Evolutionary conservation across 805 yeast genomes (phyloP).

Genomic region (Lachancea lanzarotensis): DNA sequence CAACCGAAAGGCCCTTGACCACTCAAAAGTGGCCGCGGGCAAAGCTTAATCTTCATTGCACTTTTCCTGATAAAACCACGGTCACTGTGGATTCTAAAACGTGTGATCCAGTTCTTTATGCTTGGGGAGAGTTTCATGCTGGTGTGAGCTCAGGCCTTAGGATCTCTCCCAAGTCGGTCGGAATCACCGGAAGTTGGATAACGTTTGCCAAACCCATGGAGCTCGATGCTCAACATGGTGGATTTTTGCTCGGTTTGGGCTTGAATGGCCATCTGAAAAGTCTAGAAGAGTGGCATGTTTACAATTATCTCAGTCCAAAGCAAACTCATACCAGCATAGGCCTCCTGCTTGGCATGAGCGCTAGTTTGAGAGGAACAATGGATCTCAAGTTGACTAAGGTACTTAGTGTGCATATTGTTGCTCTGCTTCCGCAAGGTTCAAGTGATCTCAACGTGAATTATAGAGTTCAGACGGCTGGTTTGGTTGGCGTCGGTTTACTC

Average conservation of each 20-base stretch:
- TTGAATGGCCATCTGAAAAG: conserved; percentile 77
- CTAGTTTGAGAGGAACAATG: conserved; percentile 76
- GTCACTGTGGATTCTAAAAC: conserved; percentile 52
- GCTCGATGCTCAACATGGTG: conserved; percentile 82
- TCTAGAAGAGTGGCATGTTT: conserved; percentile 94
- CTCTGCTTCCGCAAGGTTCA: conserved; percentile 85
- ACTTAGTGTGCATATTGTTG: conserved; percentile 86
- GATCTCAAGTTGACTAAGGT: conserved; percentile 85
- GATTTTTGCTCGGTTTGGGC: conserved; percentile 88
- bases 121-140: conserved; percentile 89
- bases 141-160: conserved; percentile 86
- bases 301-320: conserved; percentile 86
- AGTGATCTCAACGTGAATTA: conserved; percentile 78
- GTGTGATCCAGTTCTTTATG: conserved; percentile 42
- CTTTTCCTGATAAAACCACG: conserved; percentile 62
- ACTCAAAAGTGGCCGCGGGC: conserved; percentile 84
- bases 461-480: conserved; percentile 84
- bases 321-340: conserved; percentile 82
- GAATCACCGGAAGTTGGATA: conserved; percentile 78
- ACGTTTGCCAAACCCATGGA: conserved; percentile 72
- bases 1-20: conserved; percentile 57
- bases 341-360: conserved; percentile 83
- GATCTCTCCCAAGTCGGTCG: conserved; percentile 59
- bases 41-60: conserved; percentile 59
- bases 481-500: conserved; percentile 82